Percentiles rank a stretch among this genome's conserved stretches.
These are phyloP conservation scores for Phoma herbarum DNA, from an alignment of 2,329 filamentous ascomycete species.

Conservation along the genomic window DNA sequence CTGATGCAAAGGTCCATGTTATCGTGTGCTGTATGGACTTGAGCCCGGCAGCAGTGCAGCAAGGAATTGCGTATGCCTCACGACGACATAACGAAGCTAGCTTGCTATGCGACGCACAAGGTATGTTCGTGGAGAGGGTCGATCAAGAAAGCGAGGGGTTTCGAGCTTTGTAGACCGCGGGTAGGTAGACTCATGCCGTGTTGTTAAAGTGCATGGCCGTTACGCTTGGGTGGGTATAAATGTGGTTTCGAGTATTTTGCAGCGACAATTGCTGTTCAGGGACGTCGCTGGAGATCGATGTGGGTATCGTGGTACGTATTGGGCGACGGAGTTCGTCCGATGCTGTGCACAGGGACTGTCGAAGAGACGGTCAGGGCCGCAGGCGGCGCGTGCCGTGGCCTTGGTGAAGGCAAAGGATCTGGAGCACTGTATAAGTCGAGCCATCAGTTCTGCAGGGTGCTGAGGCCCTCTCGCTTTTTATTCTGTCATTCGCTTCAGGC, in stretches of 20 bases:
- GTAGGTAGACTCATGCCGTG: neutral
- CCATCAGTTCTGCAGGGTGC: constrained; percentile 5
- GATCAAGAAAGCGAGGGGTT: neutral
- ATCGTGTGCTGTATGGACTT: neutral
- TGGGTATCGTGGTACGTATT: constrained; percentile 6
- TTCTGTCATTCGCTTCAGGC: neutral
- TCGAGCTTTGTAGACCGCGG: neutral
- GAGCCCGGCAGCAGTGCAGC: neutral
- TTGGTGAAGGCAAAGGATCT: constrained; percentile 12
- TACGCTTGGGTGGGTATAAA: neutral
- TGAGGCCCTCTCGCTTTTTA: neutral
- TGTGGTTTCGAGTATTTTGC: neutral
- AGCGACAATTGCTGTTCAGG: neutral
- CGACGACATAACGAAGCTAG: neutral
- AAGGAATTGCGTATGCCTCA: neutral
- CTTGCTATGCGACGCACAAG: neutral
- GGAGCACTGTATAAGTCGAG: neutral
- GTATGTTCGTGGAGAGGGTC: neutral
- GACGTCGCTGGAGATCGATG: neutral
- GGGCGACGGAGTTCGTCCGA: constrained; percentile 9
- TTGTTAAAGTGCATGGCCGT: neutral
- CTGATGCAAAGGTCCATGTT: too few relatives aligned
- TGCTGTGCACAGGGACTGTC: constrained; percentile 3
- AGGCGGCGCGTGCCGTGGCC: constrained; percentile 16
- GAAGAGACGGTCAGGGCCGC: constrained; percentile 13